phyloP scores from a whole-genome alignment of 1,139 yeast genomes.

The Tardiomyces blankii region DNA sequence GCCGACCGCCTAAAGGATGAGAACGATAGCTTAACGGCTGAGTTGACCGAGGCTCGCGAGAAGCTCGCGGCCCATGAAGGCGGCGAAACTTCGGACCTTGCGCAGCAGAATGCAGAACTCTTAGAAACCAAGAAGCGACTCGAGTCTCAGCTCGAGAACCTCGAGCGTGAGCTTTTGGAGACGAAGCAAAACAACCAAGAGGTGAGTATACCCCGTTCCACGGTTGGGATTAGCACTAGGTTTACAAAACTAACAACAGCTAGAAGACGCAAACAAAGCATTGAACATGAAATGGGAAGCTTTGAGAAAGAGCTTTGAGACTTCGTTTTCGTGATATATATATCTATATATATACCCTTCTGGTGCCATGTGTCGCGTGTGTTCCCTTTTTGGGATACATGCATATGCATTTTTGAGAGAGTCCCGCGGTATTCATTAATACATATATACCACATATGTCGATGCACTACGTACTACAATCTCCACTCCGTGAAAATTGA shows the following conservation, averaged over 20 bases:
- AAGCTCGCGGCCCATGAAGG: slow-evolving; percentile 10
- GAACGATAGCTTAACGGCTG: slow-evolving; percentile 44
- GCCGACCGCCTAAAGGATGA: slow-evolving; percentile 57
- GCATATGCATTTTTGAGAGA: no score
- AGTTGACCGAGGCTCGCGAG: slow-evolving; percentile 41
- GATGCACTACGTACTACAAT: no score
- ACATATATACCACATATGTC: no score
- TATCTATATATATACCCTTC: no score
- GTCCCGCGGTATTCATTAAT: no score
- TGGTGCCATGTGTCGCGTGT: no score
- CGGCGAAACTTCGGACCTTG: slow-evolving; percentile 33
- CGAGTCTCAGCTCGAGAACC: slow-evolving; percentile 21
- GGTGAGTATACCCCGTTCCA: neutral
- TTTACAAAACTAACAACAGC: neutral
- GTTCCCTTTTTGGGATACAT: no score
- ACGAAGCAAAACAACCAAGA: slow-evolving; percentile 7
- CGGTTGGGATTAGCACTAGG: neutral
- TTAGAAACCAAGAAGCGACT: slow-evolving; percentile 23
- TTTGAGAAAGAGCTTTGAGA: neutral
- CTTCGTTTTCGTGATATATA: neutral
- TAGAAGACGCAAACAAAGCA: neutral
- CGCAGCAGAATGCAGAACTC: slow-evolving; percentile 34
- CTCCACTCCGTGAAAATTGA: no score
- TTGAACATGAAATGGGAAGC: neutral
- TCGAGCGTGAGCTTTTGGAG: slow-evolving; percentile 24